Evolutionary conservation across 306 rosid species (phyloP).

Genomic region (Hylodesmum podocarpum): DNA sequence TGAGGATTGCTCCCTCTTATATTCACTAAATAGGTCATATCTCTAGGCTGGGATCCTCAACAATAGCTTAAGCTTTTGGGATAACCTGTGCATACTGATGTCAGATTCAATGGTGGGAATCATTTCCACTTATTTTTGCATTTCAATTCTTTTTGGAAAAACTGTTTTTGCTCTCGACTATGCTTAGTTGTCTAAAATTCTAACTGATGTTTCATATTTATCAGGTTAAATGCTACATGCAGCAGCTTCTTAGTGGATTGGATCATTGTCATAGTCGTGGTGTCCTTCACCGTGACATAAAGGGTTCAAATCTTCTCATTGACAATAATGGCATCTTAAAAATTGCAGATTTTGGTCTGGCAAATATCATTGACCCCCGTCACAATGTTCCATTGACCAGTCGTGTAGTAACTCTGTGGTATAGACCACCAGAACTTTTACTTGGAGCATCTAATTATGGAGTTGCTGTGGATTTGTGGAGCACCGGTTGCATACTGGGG

Average conservation of each 20-base stretch:
- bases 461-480: conserved; percentile 95
- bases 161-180: background rate
- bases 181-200: conserved; percentile 25
- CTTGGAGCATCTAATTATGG: conserved; percentile 91
- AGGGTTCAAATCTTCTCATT: conserved; percentile 94
- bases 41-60: too few relatives aligned
- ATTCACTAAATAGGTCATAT: too few relatives aligned
- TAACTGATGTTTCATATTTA: conserved; percentile 24
- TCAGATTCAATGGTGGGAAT: conserved; percentile 15
- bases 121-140: background rate
- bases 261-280: conserved; percentile 88
- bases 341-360: conserved; percentile 97
- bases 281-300: conserved; percentile 95
- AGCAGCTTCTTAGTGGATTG: conserved; percentile 89
- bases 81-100: background rate
- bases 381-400: conserved; percentile 71
- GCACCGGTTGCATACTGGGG: conserved; percentile 92
- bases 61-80: background rate
- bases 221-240: conserved; percentile 89
- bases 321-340: conserved; percentile 78
- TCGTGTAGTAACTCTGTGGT: conserved; percentile 96
- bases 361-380: conserved; percentile 69
- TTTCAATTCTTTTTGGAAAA: conserved; percentile 17
- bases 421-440: conserved; percentile 95
- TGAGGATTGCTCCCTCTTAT: too few relatives aligned